Evolutionary conservation across 1,139 yeast species (phyloP).

Genomic region (Hanseniaspora uvarum): DNA sequence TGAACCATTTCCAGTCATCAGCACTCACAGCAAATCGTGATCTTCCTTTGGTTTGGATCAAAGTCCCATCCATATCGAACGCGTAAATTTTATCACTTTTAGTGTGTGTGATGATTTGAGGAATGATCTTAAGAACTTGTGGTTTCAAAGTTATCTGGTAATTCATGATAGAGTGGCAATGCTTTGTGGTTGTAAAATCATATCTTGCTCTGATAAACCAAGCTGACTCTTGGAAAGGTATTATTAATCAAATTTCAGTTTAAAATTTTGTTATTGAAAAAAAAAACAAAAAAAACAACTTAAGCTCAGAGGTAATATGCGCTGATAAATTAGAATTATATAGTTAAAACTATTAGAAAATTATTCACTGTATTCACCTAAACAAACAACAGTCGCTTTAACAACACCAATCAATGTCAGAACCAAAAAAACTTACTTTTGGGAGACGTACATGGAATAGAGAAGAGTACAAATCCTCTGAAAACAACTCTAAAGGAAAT

Average conservation of each 20-base stretch:
- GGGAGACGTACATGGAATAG: conserved; percentile 65
- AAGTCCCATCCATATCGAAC: conserved; percentile 30
- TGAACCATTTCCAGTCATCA: conserved; percentile 26
- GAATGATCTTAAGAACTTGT: conserved; percentile 26
- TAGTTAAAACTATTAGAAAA: neutral
- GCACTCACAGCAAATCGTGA: neutral
- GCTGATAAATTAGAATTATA: neutral
- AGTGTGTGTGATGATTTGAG: conserved; percentile 18
- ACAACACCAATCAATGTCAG: conserved; percentile 15
- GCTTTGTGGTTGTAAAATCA: neutral
- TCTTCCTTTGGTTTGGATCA: conserved; percentile 25
- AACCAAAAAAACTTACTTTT: conserved; percentile 29
- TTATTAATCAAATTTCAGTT: no score
- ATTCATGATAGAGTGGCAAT: neutral
- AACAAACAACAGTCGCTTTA: neutral
- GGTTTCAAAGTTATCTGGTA: conserved; percentile 28
- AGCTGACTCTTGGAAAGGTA: no score
- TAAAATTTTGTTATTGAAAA: neutral
- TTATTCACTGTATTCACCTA: neutral
- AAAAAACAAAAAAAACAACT: neutral
- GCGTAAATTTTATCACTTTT: conserved; percentile 23
- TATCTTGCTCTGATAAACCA: no score
- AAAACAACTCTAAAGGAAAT: neutral
- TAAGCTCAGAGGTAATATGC: neutral
- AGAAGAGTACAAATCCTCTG: conserved; percentile 39